Conservation (phyloP, 495 filamentous ascomycete species). For the Tuber brumale region DNA sequence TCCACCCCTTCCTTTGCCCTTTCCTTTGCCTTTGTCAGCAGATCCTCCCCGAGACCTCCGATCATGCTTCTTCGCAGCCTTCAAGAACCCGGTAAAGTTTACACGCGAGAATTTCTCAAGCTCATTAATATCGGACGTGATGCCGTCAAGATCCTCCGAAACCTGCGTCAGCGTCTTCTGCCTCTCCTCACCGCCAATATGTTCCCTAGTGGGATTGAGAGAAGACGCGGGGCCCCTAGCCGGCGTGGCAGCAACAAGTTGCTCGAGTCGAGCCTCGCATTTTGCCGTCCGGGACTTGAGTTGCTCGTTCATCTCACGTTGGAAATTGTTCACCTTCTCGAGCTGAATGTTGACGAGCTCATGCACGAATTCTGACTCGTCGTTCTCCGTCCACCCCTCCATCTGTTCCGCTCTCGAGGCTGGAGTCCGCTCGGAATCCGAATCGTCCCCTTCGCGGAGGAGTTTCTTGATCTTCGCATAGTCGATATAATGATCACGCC, state of each 20-base stretch:
- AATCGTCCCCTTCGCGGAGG: conserved; percentile 67
- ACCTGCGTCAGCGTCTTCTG: conserved; percentile 58
- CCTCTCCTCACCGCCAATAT: conserved; percentile 46
- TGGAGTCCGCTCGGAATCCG: conserved; percentile 32
- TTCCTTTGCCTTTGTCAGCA: conserved; percentile 42
- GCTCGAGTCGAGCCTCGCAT: conserved; percentile 51
- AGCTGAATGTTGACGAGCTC: conserved; percentile 89
- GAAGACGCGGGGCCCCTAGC: not conserved
- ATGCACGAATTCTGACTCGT: conserved; percentile 88
- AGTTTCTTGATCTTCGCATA: conserved; percentile 86
- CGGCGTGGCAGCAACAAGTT: conserved; percentile 42
- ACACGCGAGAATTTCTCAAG: conserved; percentile 90
- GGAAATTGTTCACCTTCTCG: conserved; percentile 90
- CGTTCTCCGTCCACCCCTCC: conserved; percentile 80
- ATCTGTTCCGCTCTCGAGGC: conserved; percentile 44
- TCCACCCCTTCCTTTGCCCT: conserved; percentile 33
- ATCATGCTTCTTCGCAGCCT: conserved; percentile 98
- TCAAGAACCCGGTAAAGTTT: conserved; percentile 96
- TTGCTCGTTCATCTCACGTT: conserved; percentile 63
- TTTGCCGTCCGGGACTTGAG: conserved; percentile 51
- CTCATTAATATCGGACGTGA: conserved; percentile 85
- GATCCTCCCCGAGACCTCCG: conserved; percentile 62
- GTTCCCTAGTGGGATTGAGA: conserved; percentile 4
- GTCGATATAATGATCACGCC: conserved; percentile 90
- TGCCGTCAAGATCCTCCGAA: conserved; percentile 69